phyloP scores from a whole-genome alignment of 2,329 filamentous ascomycete genomes.

The Aspergillus phoenicis region DNA sequence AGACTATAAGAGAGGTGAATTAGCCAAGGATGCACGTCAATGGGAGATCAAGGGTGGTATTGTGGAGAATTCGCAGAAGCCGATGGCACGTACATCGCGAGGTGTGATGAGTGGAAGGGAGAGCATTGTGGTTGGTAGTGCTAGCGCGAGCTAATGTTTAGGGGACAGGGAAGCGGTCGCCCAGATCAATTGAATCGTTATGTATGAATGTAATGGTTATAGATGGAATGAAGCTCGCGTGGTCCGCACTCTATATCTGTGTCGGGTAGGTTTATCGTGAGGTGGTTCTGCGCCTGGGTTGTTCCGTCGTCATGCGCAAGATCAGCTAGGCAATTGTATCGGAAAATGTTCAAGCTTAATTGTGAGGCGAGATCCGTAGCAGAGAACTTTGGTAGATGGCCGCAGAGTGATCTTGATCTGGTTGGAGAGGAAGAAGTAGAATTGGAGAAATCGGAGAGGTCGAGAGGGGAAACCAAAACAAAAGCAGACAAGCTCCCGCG shows the following conservation, averaged over 20 bases:
- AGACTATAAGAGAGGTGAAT: constrained; percentile 52
- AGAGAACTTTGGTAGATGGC: neutral
- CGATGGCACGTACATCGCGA: constrained; percentile 61
- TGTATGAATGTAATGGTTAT: neutral
- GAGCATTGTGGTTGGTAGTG: constrained; percentile 49
- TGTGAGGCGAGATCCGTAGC: neutral
- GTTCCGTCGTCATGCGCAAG: neutral
- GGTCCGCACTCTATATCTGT: neutral
- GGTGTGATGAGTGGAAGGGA: constrained; percentile 69
- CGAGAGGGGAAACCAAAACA: constrained; percentile 3
- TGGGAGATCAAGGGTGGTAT: neutral
- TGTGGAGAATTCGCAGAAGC: neutral
- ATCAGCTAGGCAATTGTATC: neutral
- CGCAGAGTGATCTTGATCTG: neutral
- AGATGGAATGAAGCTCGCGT: neutral
- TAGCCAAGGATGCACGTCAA: constrained; percentile 17
- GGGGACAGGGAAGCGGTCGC: neutral
- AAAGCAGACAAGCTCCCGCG: constrained; percentile 6
- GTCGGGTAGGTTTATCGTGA: neutral
- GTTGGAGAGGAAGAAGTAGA: neutral
- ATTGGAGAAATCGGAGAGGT: neutral
- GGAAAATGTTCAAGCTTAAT: neutral
- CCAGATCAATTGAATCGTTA: neutral
- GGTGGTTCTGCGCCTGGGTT: neutral
- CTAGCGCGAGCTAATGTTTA: neutral